A percentile compares a stretch with the other conserved stretches of the same genome.
Conservation (phyloP, 2,329 filamentous ascomycete species). For the Fusarium oxysporum region DNA sequence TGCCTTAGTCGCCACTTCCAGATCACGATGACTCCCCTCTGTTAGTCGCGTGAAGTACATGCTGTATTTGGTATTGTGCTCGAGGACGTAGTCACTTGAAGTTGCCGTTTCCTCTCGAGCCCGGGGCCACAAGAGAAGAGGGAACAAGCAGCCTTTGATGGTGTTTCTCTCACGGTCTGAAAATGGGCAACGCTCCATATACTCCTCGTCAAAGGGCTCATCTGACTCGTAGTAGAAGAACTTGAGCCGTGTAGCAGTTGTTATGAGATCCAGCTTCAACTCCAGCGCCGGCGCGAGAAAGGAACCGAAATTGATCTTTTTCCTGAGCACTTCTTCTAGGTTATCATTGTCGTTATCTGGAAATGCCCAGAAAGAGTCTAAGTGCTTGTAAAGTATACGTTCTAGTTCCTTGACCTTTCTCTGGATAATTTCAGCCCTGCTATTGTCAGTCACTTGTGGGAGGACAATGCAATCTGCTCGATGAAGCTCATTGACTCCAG, state of each 20-base stretch:
- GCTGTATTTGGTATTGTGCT: neutral
- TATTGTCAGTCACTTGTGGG: neutral
- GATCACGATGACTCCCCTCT: neutral
- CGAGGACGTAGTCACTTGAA: neutral
- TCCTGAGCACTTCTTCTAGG: neutral
- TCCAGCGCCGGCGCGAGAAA: neutral
- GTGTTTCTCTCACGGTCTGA: neutral
- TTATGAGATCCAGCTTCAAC: neutral
- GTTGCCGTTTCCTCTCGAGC: neutral
- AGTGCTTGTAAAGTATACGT: neutral
- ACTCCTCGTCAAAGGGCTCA: neutral
- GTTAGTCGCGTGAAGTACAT: neutral
- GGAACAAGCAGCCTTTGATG: conserved; percentile 1
- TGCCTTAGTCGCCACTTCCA: neutral
- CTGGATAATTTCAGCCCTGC: neutral
- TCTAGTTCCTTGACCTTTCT: neutral
- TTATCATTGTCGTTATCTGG: neutral
- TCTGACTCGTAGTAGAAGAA: neutral
- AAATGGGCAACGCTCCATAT: neutral
- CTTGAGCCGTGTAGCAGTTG: neutral
- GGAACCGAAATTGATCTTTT: neutral
- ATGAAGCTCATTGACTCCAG: neutral
- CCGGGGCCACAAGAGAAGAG: neutral
- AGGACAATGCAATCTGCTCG: neutral
- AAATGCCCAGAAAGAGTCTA: neutral